Conservation (phyloP, 192 early-diverging fungal genomes). For the Umbelopsis sp. region DNA sequence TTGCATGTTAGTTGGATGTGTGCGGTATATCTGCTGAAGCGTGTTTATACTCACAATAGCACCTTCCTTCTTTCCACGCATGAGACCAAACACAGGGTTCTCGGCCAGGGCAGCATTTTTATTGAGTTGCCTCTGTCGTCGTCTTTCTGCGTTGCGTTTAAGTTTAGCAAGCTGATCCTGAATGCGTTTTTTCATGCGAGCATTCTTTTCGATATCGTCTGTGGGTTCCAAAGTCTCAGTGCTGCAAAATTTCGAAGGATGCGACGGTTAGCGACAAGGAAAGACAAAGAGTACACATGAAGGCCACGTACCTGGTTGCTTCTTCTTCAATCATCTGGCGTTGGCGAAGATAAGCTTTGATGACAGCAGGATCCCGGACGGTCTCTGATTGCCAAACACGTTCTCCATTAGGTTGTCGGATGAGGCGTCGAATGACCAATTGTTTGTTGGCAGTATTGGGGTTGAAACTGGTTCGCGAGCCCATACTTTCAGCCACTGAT, state of each 20-base stretch:
- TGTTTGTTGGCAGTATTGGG: slow-evolving; percentile 59
- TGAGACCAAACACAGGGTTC: slow-evolving; percentile 45
- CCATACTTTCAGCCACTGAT: slow-evolving; percentile 56
- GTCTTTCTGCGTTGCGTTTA: slow-evolving; percentile 65
- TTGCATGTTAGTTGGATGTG: neutral
- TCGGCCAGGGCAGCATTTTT: slow-evolving; percentile 49
- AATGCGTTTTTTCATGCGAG: slow-evolving; percentile 60
- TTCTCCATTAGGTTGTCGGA: slow-evolving; percentile 61
- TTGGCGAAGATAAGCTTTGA: slow-evolving; percentile 90
- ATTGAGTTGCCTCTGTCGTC: slow-evolving; percentile 51
- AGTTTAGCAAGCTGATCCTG: slow-evolving; percentile 64
- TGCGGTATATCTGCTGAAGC: neutral
- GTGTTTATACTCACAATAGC: slow-evolving; percentile 39
- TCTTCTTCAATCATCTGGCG: slow-evolving; percentile 79
- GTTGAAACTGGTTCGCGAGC: slow-evolving; percentile 55
- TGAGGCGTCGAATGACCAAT: slow-evolving; percentile 63
- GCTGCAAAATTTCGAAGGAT: slow-evolving; percentile 15
- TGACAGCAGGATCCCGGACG: slow-evolving; percentile 79
- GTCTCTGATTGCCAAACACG: slow-evolving; percentile 78
- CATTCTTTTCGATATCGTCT: slow-evolving; percentile 61
- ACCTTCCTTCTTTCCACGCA: slow-evolving; percentile 67
- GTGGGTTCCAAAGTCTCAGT: slow-evolving; percentile 56
- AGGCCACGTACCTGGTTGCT: slow-evolving; percentile 32
- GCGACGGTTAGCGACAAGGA: too few species aligned
- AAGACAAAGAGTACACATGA: neutral